phyloP scores from a whole-genome alignment of 306 rosid genomes.

The Corylus heterophylla region DNA sequence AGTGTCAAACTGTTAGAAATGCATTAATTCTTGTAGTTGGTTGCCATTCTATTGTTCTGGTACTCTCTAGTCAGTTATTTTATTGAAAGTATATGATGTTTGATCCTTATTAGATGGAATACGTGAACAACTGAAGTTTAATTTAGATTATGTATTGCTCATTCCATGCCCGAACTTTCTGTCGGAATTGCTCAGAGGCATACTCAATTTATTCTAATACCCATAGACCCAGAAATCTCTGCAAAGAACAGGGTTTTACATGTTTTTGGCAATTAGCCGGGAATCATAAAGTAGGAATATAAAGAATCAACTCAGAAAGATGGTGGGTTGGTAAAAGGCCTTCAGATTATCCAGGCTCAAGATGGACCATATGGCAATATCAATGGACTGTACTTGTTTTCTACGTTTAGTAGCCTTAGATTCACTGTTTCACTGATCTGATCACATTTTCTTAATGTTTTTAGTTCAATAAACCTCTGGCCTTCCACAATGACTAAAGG shows the following conservation, averaged over 20 bases:
- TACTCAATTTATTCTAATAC: not conserved
- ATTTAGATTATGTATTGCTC: not conserved
- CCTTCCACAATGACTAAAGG: not conserved
- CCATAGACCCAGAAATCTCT: not conserved
- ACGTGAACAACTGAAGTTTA: not conserved
- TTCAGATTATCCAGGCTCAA: not conserved
- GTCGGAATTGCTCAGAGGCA: not conserved
- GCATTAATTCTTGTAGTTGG: not conserved
- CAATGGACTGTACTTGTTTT: not conserved
- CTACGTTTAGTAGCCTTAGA: not conserved
- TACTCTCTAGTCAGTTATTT: not conserved
- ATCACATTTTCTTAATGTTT: not conserved
- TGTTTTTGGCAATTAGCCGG: not conserved
- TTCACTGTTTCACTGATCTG: not conserved
- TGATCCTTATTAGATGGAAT: not conserved
- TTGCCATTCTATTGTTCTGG: not conserved
- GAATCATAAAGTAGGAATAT: not conserved
- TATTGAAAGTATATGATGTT: not conserved
- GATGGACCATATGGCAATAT: not conserved
- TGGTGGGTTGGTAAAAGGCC: not conserved
- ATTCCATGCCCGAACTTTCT: not conserved
- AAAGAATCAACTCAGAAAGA: not conserved
- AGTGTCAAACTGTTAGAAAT: not conserved
- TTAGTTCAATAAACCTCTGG: not conserved
- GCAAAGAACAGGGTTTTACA: not conserved